Evolutionary conservation across 2,329 filamentous ascomycete genomes (phyloP).

Genomic region (Pseudogymnoascus sp.): DNA sequence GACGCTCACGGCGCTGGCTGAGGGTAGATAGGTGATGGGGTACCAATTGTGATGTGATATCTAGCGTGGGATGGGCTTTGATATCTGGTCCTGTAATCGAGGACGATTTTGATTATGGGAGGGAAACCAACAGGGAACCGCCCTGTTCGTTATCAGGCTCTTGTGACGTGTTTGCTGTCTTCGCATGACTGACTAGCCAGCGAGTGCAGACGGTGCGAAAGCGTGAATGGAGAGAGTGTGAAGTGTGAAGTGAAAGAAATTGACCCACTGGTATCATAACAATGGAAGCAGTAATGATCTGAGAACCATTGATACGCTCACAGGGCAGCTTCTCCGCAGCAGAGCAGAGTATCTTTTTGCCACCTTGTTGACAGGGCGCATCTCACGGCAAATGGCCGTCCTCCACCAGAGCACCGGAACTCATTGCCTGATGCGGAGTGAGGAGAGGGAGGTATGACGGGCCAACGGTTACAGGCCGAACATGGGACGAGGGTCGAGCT

Average conservation of each 20-base stretch:
- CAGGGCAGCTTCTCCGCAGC: background rate
- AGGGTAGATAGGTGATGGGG: background rate
- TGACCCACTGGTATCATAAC: background rate
- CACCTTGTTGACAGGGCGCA: background rate
- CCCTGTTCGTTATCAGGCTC: background rate
- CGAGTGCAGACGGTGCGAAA: background rate
- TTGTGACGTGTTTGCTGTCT: background rate
- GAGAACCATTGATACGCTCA: background rate
- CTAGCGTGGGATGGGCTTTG: background rate
- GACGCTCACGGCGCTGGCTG: background rate
- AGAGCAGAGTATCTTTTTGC: background rate
- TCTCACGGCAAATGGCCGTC: background rate
- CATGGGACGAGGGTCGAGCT: background rate
- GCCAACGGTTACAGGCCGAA: conserved; percentile 2
- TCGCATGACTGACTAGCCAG: background rate
- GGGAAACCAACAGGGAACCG: background rate
- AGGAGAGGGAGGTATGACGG: background rate
- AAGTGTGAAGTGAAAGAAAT: background rate
- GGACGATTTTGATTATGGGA: background rate
- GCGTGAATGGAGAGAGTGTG: background rate
- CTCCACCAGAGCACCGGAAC: background rate
- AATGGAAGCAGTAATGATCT: background rate
- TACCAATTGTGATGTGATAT: background rate
- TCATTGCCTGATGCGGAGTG: background rate
- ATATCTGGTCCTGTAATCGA: background rate